Conservation (phyloP, 495 filamentous ascomycete species). For the Delitschia confertaspora region DNA sequence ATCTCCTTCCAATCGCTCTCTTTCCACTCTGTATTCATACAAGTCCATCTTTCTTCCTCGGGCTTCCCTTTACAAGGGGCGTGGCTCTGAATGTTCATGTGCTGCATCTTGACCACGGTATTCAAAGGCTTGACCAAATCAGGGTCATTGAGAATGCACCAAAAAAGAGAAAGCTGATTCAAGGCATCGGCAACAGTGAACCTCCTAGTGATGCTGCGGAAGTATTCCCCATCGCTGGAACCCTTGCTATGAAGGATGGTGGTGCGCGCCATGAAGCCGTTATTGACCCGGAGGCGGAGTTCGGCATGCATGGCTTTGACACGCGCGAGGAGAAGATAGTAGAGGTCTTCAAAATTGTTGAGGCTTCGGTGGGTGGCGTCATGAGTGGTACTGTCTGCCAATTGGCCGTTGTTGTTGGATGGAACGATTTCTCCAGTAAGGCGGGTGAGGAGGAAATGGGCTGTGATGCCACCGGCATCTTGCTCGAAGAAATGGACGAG, state of each 20-base stretch:
- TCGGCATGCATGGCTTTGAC: neutral
- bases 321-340: conserved; percentile 4
- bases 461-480: no score
- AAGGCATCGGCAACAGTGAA: neutral
- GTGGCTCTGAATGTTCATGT: neutral
- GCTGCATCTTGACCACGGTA: neutral
- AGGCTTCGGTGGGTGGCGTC: conserved; percentile 8
- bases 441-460: no score
- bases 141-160: conserved; percentile 8
- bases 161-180: neutral
- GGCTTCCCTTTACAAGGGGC: neutral
- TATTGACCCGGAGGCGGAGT: conserved; percentile 1
- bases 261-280: neutral
- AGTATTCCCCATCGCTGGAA: neutral
- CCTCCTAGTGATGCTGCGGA: no score
- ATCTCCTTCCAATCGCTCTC: neutral
- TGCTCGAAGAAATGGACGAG: no score
- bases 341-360: conserved; percentile 13
- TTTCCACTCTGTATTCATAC: neutral
- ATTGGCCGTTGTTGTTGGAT: no score
- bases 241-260: neutral
- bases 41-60: neutral
- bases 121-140: conserved; percentile 1
- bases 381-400: no score
- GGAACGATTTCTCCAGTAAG: no score